These are phyloP conservation scores for Kwoniella newhampshirensis DNA, from an alignment of 768 basidiomycete genomes.

Conservation along the genomic window DNA sequence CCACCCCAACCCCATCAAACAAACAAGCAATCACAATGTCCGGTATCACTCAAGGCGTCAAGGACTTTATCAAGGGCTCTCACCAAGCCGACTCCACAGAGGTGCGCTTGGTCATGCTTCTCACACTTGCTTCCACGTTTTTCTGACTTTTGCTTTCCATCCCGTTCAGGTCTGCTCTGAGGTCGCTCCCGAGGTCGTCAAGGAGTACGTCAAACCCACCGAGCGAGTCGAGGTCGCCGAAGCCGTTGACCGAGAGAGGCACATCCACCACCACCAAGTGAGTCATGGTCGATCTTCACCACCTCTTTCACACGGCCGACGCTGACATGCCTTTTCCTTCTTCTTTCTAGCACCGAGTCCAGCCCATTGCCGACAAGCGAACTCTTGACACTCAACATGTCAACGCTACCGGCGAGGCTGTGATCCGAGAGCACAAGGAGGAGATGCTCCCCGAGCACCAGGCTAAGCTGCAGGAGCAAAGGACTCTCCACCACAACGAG, in stretches of 20 bases:
- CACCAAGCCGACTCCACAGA: constrained; percentile 51
- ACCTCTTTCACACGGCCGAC: background rate
- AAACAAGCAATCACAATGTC: constrained; percentile 27
- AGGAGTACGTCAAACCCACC: constrained; percentile 48
- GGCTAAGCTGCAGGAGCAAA: constrained; percentile 49
- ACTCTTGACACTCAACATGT: constrained; percentile 48
- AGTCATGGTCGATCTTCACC: constrained; percentile 1
- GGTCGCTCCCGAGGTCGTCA: constrained; percentile 50
- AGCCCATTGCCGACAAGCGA: constrained; percentile 51
- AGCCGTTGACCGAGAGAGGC: constrained; percentile 54
- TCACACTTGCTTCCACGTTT: background rate
- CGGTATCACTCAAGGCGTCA: constrained; percentile 38
- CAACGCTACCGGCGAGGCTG: constrained; percentile 41
- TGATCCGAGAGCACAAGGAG: constrained; percentile 49
- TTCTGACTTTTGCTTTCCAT: constrained; percentile 5
- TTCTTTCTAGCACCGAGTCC: constrained; percentile 52
- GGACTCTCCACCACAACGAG: constrained; percentile 44
- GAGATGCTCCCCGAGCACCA: constrained; percentile 54
- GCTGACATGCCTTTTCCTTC: background rate
- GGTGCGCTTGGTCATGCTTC: constrained; percentile 24
- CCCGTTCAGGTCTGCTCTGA: constrained; percentile 54
- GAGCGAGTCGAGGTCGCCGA: constrained; percentile 50
- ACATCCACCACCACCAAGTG: constrained; percentile 50
- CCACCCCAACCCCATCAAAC: constrained; percentile 17
- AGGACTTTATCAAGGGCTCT: constrained; percentile 44